Evolutionary conservation across 2,329 filamentous ascomycete species (phyloP), one percentile per base, ranked within the genome.

Genomic region (Fusarium fracticaudum): DNA sequence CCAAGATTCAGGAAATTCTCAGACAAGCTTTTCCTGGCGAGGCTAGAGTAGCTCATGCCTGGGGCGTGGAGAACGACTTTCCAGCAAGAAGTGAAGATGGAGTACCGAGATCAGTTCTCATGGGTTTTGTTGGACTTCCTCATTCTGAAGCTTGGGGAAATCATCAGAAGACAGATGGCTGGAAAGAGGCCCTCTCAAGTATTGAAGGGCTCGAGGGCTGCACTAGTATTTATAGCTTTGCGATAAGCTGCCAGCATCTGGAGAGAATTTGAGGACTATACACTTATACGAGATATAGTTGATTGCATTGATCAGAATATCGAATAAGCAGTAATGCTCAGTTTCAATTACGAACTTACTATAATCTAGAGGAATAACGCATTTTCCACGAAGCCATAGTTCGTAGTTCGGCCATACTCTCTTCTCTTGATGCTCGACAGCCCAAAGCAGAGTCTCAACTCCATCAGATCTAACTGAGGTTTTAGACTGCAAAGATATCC

Each of bases 61-160:
- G 71, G 69, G 35, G 60, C 3, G 6, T 73, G 4, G 59, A 73
- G 24, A 65, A 60, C 1, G 60, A 73, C n/a, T 72, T 72, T 18
- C 69, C 60, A 3, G 57, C 67, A 3, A 48, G 53, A 29, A 31
- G 38, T 4, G 47, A 58, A 26, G 18, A 63, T 5, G 60, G 64
- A 3, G 14, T 35, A 2, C 26, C 12, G 1, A 59, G 71, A 33
- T 24, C 35, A 13, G 35, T 64, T 40, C 45, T 73, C 0, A 57
- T 73, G 51, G 35, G 50, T 3, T 64, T 73, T 24, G 17, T 66
- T 38, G 71, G 69, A 5, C 41, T 44, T 37, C 8, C 53, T 8
- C n/a, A 20, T 17, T 5, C 15, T 26, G 24, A 53, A 8, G 13
- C 41, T 5, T 24, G 22, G 24, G 15, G 20, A 3, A 2, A 22